A percentile compares a stretch with the other conserved stretches of the same genome.
These are phyloP conservation scores for Curvularia sp. DNA, from an alignment of 2,329 filamentous ascomycete genomes.

Conservation along the genomic window DNA sequence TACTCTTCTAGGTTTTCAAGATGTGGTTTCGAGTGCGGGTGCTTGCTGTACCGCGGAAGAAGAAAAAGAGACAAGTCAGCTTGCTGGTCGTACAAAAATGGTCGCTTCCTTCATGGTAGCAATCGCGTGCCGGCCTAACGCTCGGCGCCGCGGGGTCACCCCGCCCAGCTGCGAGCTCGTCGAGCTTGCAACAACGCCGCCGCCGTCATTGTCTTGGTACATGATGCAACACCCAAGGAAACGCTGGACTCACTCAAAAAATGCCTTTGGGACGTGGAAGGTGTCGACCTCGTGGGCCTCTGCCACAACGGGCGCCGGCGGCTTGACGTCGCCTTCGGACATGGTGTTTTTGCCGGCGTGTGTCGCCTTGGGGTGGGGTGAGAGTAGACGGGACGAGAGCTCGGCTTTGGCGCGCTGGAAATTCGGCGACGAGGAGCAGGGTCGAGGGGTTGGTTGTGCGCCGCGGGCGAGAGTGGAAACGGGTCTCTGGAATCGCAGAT, in stretches of 20 bases:
- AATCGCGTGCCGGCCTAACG: conserved; percentile 12
- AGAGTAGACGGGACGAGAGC: not conserved
- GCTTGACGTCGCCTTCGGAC: conserved; percentile 55
- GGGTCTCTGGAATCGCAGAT: conserved; percentile 22
- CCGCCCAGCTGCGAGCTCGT: conserved; percentile 32
- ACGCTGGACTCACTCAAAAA: conserved; percentile 49
- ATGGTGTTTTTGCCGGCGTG: conserved; percentile 39
- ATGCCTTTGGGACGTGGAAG: conserved; percentile 65
- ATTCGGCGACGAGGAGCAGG: conserved; percentile 8
- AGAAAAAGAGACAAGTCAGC: conserved; percentile 19
- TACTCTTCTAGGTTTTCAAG: conserved; percentile 67
- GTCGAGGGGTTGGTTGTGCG: conserved; percentile 12
- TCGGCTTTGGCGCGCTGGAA: conserved; percentile 20
- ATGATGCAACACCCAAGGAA: conserved; percentile 31
- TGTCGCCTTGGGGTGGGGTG: conserved; percentile 14
- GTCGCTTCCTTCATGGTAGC: not conserved
- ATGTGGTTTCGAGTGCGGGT: conserved; percentile 65
- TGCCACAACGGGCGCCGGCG: conserved; percentile 62
- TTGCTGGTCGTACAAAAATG: conserved; percentile 6
- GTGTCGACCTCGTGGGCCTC: conserved; percentile 81
- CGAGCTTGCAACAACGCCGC: conserved; percentile 20
- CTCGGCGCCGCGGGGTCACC: conserved; percentile 44
- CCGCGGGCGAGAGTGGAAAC: conserved; percentile 12
- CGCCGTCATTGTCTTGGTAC: conserved; percentile 20
- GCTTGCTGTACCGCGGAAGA: conserved; percentile 56